Base-by-base conservation (phyloP, 1,284 basidiomycete genomes). In the Puccinia triticina region DNA sequence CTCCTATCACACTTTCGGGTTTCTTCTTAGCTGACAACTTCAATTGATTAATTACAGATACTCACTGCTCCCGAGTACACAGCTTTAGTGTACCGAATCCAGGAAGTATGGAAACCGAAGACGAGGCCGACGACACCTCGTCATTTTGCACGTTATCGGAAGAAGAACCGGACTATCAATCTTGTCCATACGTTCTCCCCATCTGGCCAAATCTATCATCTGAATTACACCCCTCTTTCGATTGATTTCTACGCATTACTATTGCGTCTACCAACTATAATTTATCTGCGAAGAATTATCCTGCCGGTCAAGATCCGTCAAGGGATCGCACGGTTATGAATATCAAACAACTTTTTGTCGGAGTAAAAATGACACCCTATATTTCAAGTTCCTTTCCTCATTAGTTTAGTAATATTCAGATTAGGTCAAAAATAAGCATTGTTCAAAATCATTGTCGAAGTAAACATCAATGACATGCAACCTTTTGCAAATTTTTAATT, bases 61-160 rank as follows among this genome's bases (percentile, higher is more conserved):
- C 32, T 7, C 8, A 23, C 21, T 66, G 14, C 0, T 40, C 34
- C 18, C 16, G 4, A 32, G 32, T 21, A 21, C 16, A 53, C 55
- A 26, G 5, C 55, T 57, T 66, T n/a, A 2, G 16, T 40, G 8
- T 66, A 18, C 37, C 61, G 40, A 66, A 66, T 40, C 61, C 61
- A 18, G 32, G 34, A 37, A 66, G 40, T 18, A 40, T 40, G 11
- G 34, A 40, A 66, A 23, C 12, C 34, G 61, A 37, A 66, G 61
- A 66, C 18, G 61, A 66, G 5, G 61, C 5, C 11, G 61, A 66
- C 26, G 61, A 66, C 12, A 40, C 32, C 21, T 66, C 61, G 14
- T 64, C 59, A 18, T 66, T 66, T 66, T 66, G 34, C 34, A 66
- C 61, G 14, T 66, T 66, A 40, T 40, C 61, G 14, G 61, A 66